Conservation (phyloP, 2,329 filamentous ascomycete species). For the Hypoxylon sp. region DNA sequence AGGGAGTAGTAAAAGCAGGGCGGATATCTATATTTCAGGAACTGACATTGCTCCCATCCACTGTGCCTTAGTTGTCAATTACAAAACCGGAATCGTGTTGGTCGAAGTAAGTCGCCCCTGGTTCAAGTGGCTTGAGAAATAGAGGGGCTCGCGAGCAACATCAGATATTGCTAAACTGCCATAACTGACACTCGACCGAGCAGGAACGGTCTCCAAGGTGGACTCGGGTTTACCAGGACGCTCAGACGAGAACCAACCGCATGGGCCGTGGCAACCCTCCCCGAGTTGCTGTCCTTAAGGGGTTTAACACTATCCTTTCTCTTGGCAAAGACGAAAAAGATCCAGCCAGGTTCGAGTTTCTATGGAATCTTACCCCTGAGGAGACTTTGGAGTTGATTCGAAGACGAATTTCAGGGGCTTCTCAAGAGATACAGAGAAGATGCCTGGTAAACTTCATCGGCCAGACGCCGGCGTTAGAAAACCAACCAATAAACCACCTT, state of each 20-base stretch:
- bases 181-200: not conserved
- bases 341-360: slow-evolving; percentile 10
- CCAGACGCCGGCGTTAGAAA: not conserved
- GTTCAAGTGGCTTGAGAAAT: not conserved
- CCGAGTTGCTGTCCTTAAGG: slow-evolving; percentile 2
- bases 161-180: not conserved
- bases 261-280: not conserved
- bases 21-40: slow-evolving; percentile 19
- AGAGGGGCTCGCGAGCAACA: not conserved
- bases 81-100: slow-evolving; percentile 19
- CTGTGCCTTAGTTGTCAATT: slow-evolving; percentile 15
- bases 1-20: not conserved
- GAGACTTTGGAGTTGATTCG: not conserved
- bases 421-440: not conserved
- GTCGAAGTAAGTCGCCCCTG: slow-evolving; percentile 19
- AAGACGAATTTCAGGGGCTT: not conserved
- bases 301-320: not conserved
- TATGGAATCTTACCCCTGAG: not conserved
- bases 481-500: not conserved
- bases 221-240: slow-evolving; percentile 12
- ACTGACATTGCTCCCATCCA: slow-evolving; percentile 10
- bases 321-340: not conserved
- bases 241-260: not conserved
- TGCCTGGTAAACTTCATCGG: not conserved
- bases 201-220: not conserved